Evolutionary conservation across 805 yeast genomes (phyloP).

Genomic region (Wickerhamomyces canadensis): DNA sequence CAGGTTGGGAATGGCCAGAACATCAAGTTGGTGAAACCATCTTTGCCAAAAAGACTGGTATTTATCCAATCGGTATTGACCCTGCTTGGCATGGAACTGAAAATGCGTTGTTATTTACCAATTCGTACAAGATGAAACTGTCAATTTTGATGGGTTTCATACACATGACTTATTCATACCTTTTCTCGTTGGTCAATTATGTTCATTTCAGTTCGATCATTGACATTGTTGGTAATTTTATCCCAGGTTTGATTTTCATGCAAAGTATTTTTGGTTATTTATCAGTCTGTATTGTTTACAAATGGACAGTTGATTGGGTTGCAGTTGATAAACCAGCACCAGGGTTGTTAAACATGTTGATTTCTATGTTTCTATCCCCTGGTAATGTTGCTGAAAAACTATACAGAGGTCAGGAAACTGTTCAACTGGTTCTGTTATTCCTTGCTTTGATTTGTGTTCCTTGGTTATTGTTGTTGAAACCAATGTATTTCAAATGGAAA

Average conservation of each 20-base stretch:
- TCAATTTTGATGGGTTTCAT: conserved; percentile 91
- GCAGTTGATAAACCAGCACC: conserved; percentile 78
- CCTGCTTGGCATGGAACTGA: conserved; percentile 99
- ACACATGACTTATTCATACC: conserved; percentile 89
- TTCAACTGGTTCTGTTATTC: conserved; percentile 67
- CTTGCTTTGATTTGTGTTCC: conserved; percentile 89
- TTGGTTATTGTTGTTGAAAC: conserved; percentile 84
- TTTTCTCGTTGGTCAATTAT: conserved; percentile 81
- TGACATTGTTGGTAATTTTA: conserved; percentile 87
- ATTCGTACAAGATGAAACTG: conserved; percentile 96
- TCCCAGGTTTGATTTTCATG: conserved; percentile 94
- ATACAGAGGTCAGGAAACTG: conserved; percentile 69
- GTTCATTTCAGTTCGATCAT: conserved; percentile 61
- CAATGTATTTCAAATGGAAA: conserved; percentile 61
- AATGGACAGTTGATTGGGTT: conserved; percentile 94
- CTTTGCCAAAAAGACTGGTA: conserved; percentile 59
- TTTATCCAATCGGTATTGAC: conserved; percentile 83
- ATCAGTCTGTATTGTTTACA: conserved; percentile 79
- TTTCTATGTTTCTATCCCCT: conserved; percentile 92
- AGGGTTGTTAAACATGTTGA: conserved; percentile 88
- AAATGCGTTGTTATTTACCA: conserved; percentile 81
- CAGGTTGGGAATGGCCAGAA: conserved; percentile 95
- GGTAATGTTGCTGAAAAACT: conserved; percentile 80
- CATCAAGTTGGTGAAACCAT: conserved; percentile 62
- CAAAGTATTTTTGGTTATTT: conserved; percentile 94